Percentiles rank a stretch among this genome's conserved stretches.
These are phyloP conservation scores for Solanum commersonii DNA, from an alignment of 257 asterid species.

Conservation along the genomic window DNA sequence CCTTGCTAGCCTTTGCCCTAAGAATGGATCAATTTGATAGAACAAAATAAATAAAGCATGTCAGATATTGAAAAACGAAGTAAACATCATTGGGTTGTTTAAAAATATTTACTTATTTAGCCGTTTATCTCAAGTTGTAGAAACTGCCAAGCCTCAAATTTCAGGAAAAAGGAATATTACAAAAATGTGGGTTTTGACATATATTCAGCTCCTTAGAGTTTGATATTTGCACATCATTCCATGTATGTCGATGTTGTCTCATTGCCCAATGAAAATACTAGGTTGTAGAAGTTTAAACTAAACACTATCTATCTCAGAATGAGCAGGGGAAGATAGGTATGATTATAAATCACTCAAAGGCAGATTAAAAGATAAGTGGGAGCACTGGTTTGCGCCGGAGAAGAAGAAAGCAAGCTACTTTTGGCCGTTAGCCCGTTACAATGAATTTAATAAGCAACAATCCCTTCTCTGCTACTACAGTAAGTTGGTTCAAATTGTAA, in stretches of 20 bases:
- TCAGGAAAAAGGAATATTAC: not conserved
- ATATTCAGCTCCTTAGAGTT: not conserved
- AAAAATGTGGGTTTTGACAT: not conserved
- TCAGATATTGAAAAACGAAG: not conserved
- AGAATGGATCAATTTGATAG: not conserved
- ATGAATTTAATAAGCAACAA: not conserved
- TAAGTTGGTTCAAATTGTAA: not conserved
- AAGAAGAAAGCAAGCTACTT: not conserved
- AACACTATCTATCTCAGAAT: not conserved
- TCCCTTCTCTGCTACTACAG: not conserved
- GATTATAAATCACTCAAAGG: not conserved
- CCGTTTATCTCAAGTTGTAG: not conserved
- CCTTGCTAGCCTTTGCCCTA: constrained; percentile 79
- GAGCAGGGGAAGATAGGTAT: not conserved
- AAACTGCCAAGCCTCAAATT: not conserved
- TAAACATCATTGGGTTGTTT: not conserved
- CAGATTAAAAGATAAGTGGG: not conserved
- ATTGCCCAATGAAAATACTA: not conserved
- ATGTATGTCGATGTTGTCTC: not conserved
- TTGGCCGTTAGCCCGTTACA: not conserved
- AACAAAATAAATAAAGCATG: not conserved
- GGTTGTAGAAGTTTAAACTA: not conserved
- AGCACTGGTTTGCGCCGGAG: not conserved
- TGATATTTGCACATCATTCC: not conserved
- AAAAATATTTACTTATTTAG: not conserved